Conservation (phyloP, 345 rosid genomes). For the Arabis alpina region DNA sequence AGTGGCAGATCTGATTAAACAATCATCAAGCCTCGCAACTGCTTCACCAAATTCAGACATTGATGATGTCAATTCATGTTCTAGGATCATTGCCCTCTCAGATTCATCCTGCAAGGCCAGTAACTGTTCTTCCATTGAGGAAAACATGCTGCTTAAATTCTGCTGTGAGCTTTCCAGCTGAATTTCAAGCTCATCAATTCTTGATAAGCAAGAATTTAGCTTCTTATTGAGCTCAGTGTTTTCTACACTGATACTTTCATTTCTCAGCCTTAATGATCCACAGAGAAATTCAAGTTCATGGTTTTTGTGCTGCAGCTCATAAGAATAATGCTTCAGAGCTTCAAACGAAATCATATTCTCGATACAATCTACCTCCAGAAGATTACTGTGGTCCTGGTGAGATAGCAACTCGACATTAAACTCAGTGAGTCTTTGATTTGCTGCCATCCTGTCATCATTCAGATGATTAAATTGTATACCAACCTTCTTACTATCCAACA, state of each 20-base stretch:
- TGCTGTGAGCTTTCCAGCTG: slow-evolving; percentile 59
- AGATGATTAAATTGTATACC: slow-evolving; percentile 46
- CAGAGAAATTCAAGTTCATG: slow-evolving; percentile 53
- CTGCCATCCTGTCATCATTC: slow-evolving; percentile 47
- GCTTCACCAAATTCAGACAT: slow-evolving; percentile 54
- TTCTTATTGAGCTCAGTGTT: slow-evolving; percentile 56
- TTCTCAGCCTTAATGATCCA: slow-evolving; percentile 54
- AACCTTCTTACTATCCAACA: slow-evolving; percentile 54
- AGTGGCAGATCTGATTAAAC: slow-evolving; percentile 44
- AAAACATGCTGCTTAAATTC: slow-evolving; percentile 50
- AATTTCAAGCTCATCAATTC: slow-evolving; percentile 57
- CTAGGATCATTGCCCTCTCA: slow-evolving; percentile 54
- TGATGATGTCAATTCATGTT: slow-evolving; percentile 58
- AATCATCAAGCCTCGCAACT: slow-evolving; percentile 62
- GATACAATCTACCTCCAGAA: slow-evolving; percentile 60
- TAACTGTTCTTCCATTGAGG: slow-evolving; percentile 52
- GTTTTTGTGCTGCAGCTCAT: slow-evolving; percentile 47
- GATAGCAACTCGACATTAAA: slow-evolving; percentile 52
- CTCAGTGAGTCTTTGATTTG: slow-evolving; percentile 49
- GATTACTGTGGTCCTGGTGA: slow-evolving; percentile 52
- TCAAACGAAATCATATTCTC: slow-evolving; percentile 68
- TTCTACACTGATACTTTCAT: slow-evolving; percentile 51
- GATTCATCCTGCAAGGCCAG: slow-evolving; percentile 59
- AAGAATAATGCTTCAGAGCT: slow-evolving; percentile 57
- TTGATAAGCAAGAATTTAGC: slow-evolving; percentile 47